phyloP scores from a whole-genome alignment of 139 green algal genomes.

The Zygnema cylindricum region DNA sequence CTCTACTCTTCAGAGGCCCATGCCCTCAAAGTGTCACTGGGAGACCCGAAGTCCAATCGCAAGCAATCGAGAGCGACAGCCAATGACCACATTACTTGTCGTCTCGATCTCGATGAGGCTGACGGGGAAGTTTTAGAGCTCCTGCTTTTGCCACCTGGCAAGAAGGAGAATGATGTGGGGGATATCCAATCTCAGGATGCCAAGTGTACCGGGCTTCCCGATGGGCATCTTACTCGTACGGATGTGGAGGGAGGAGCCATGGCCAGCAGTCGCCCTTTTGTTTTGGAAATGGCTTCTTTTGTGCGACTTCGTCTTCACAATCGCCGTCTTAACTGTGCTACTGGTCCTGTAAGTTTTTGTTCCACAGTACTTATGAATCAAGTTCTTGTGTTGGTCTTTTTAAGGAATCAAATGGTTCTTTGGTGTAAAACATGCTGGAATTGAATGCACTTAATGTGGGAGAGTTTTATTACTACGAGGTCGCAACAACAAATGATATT shows the following conservation, averaged over 20 bases:
- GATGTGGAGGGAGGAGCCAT: neutral
- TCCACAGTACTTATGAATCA: too few species aligned
- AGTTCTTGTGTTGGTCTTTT: too few species aligned
- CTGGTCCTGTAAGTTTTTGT: neutral
- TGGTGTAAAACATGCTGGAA: too few species aligned
- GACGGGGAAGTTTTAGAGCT: conserved; percentile 57
- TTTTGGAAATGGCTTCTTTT: neutral
- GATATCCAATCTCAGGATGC: neutral
- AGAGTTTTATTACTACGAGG: too few species aligned
- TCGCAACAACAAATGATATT: too few species aligned
- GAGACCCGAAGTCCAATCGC: neutral
- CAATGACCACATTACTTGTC: conserved; percentile 17
- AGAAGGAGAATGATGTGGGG: too few species aligned
- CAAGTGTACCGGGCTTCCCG: neutral
- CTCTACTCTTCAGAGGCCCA: conserved; percentile 57
- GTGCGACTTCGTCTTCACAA: conserved; percentile 5
- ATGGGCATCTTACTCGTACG: neutral
- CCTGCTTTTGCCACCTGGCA: neutral
- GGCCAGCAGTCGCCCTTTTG: neutral
- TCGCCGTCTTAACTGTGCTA: neutral
- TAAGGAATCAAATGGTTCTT: too few species aligned
- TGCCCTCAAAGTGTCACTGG: conserved; percentile 33
- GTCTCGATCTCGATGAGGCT: conserved; percentile 48
- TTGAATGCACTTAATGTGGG: too few species aligned
- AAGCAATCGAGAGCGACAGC: neutral